Conservation (phyloP, 352 stramenopile genomes). For the Lagenidium giganteum region DNA sequence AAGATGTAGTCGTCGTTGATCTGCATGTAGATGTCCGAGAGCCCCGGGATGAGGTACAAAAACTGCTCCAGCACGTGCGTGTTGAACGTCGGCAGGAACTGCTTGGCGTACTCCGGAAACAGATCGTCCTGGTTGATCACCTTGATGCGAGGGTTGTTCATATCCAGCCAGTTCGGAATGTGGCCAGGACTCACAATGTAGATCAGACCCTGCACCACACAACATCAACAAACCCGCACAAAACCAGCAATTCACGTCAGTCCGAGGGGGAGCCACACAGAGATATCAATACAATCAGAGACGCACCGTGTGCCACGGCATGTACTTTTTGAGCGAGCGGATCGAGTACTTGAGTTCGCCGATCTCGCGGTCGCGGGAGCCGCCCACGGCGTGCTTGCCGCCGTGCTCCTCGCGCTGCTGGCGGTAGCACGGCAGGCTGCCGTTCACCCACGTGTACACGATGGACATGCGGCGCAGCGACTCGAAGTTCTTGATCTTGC, state of each 20-base stretch:
- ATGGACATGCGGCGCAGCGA: slow-evolving; percentile 80
- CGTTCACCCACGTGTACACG: slow-evolving; percentile 89
- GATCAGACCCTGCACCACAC: slow-evolving; percentile 43
- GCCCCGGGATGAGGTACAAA: slow-evolving; percentile 74
- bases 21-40: slow-evolving; percentile 87
- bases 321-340: slow-evolving; percentile 77
- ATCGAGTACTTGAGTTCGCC: slow-evolving; percentile 88
- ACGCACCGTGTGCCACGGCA: slow-evolving; percentile 67
- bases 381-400: slow-evolving; percentile 64
- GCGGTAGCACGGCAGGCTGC: slow-evolving; percentile 81
- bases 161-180: slow-evolving; percentile 79
- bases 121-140: slow-evolving; percentile 86
- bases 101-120: slow-evolving; percentile 77
- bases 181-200: slow-evolving; percentile 82
- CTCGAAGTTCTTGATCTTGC: slow-evolving; percentile 85
- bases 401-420: slow-evolving; percentile 54
- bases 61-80: slow-evolving; percentile 89
- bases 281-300: neutral
- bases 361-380: slow-evolving; percentile 82
- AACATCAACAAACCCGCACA: neutral
- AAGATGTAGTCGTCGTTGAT: slow-evolving; percentile 90
- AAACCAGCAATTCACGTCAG: neutral
- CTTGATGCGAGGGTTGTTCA: slow-evolving; percentile 79
- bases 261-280: too few species aligned
- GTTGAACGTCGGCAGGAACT: slow-evolving; percentile 82